Evolutionary conservation across 768 basidiomycete genomes (phyloP), one percentile per base, ranked within the genome.

Genomic region (Fibroporia radiculosa): DNA sequence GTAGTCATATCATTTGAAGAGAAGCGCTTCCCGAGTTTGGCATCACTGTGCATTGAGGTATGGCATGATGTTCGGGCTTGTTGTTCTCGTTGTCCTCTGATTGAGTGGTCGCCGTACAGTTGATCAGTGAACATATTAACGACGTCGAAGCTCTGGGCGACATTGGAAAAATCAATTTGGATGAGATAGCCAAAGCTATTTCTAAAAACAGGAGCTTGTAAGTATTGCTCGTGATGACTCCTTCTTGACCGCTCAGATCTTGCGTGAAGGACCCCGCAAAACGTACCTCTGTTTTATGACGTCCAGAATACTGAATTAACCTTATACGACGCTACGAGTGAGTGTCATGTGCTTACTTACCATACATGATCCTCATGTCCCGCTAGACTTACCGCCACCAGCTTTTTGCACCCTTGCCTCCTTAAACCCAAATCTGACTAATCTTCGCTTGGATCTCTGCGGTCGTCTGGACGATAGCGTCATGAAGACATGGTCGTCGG

Each of bases 311-410:
- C 71, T 3, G 71, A 66, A 7, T 67, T 99, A 26, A 77, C 73
- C 0, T 64, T 99, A 29, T 93, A 89, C 56, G 96, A 99, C 64
- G 85, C 82, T 32, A 96, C 95, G 0, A 83, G 92, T 95, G 60
- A 52, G 85, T 65, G n/a, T 3, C 24, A 29, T 14, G 13, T 24
- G 26, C 11, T 37, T 22, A 24, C 19, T 11, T 35, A 16, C 11
- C 33, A 33, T 26, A 10, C 23, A 34, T 23, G 10, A 27, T 38
- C 2, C 45, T 19, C 3, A 36, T 11, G 32, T 45, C 38, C 14
- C 0, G 4, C 16, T 24, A 95, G 91, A 81, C 29, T 73, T 99
- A 23, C 61, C 72, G 0, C 72, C 86, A 0, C 66, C 77, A 2
- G 82, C 85, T 3, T 72, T 93, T 34, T 68, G 69, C 29, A 75